Percentiles rank a stretch among this genome's conserved stretches.
phyloP scores from a whole-genome alignment of 2,329 filamentous ascomycete species.

The Cercospora brassicicola region DNA sequence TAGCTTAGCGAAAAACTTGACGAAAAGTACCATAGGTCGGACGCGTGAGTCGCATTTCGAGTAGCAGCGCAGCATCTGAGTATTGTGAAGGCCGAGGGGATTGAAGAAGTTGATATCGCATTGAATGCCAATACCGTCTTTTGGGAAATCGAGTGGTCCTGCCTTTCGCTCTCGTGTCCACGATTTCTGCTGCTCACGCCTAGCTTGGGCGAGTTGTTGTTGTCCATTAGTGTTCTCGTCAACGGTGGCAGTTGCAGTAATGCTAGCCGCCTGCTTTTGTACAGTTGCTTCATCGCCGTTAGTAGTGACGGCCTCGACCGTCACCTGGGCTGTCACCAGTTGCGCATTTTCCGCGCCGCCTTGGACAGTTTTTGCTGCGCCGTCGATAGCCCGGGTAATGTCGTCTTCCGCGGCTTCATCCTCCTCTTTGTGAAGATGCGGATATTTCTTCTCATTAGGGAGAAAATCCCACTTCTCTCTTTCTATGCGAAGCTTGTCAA shows the following conservation, averaged over 20 bases:
- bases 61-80: conserved; percentile 78
- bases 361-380: background rate
- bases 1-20: conserved; percentile 87
- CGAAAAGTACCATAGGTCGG: conserved; percentile 73
- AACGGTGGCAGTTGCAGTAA: background rate
- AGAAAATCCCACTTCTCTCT: conserved; percentile 69
- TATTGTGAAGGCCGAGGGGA: conserved; percentile 80
- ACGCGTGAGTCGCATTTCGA: conserved; percentile 76
- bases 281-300: background rate
- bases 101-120: conserved; percentile 93
- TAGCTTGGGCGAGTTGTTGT: conserved; percentile 7
- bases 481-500: conserved; percentile 62
- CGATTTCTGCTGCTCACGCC: conserved; percentile 25
- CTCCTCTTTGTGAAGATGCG: conserved; percentile 33
- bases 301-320: background rate
- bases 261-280: background rate
- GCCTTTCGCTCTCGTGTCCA: conserved; percentile 51
- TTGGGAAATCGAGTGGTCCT: conserved; percentile 71
- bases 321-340: background rate
- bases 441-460: conserved; percentile 49
- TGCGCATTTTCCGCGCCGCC: background rate
- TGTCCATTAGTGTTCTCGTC: background rate
- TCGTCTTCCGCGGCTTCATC: conserved; percentile 23
- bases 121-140: conserved; percentile 74
- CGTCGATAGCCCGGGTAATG: background rate